Percentiles rank a stretch among this genome's conserved stretches.
These are phyloP conservation scores for Dichotomocladium elegans DNA, from an alignment of 371 early-diverging fungal species.

Conservation along the genomic window DNA sequence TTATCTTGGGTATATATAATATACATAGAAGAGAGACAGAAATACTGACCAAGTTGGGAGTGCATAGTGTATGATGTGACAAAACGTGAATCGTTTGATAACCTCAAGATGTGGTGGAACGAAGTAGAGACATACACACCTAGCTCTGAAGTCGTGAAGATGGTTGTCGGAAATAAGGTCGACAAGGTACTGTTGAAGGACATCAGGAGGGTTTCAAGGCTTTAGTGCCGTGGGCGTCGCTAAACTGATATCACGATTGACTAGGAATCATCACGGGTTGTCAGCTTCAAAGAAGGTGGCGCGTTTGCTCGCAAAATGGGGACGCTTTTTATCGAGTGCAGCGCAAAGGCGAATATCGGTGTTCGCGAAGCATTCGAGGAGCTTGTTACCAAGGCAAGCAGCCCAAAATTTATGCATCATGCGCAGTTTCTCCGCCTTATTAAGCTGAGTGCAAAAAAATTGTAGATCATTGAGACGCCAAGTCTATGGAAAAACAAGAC, in stretches of 20 bases:
- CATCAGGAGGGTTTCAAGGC: background rate
- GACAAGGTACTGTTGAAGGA: slow-evolving; percentile 68
- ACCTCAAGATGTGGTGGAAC: slow-evolving; percentile 88
- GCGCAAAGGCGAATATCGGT: slow-evolving; percentile 88
- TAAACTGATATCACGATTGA: background rate
- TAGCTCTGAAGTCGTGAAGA: slow-evolving; percentile 83
- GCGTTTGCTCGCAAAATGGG: slow-evolving; percentile 81
- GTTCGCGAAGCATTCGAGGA: slow-evolving; percentile 88
- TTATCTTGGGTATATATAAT: slow-evolving; percentile 74
- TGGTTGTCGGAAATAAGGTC: slow-evolving; percentile 97
- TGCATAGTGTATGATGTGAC: slow-evolving; percentile 98
- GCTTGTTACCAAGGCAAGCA: slow-evolving; percentile 74
- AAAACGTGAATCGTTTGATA: slow-evolving; percentile 88
- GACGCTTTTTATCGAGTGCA: slow-evolving; percentile 92
- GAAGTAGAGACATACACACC: slow-evolving; percentile 92
- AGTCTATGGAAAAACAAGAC: slow-evolving; percentile 70
- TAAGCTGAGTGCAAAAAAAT: background rate
- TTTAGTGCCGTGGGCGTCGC: background rate
- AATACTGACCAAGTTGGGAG: no score
- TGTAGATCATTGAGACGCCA: slow-evolving; percentile 78
- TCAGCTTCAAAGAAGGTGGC: slow-evolving; percentile 86
- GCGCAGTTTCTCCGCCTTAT: background rate
- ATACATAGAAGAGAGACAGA: background rate
- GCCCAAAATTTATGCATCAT: slow-evolving; percentile 3
- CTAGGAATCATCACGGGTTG: slow-evolving; percentile 73